Evolutionary conservation across 1,139 yeast genomes (phyloP), one percentile per base, ranked within the genome.

Genomic region (Suhomyces choctaworum): DNA sequence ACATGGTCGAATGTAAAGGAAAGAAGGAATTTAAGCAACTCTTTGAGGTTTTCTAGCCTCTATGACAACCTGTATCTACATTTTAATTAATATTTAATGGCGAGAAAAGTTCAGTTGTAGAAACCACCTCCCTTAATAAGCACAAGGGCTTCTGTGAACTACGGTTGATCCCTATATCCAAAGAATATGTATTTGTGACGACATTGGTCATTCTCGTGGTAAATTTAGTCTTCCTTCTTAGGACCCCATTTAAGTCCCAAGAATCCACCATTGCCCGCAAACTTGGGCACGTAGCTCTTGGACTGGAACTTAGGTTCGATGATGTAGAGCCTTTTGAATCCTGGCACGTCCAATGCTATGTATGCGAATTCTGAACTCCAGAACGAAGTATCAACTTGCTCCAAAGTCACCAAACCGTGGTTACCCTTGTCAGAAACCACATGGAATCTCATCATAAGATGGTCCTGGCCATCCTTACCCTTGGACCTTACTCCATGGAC

Each of bases 181-280:
- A 22, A 13, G 30, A 21, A 28, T 28, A 28, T n/a, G n/a, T n/a
- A n/a, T n/a, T n/a, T n/a, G n/a, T n/a, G n/a, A n/a, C n/a, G n/a
- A n/a, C n/a, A n/a, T n/a, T n/a, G n/a, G n/a, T n/a, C n/a, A n/a
- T n/a, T n/a, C n/a, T n/a, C n/a, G n/a, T n/a, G n/a, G n/a, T n/a
- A n/a, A n/a, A n/a, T 19, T 22, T 37, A 45, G 35, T 62, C 68
- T 34, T 77, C 78, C 47, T 76, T 76, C 58, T 77, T 82, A 15
- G 88, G 83, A 1, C 95, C 95, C 95, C 95, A 87, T 50, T 80
- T 82, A 29, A 86, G 78, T 11, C 95, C 95, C 45, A 86, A 68
- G 53, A 86, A 84, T 1, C 92, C 90, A 5, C 66, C 56, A 14
- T 64, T 65, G 12, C 60, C 56, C 14, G 52, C 44, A 23, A 54